Conservation (phyloP, 164 flowering plant genomes). For the Magnolia changhungtana region DNA sequence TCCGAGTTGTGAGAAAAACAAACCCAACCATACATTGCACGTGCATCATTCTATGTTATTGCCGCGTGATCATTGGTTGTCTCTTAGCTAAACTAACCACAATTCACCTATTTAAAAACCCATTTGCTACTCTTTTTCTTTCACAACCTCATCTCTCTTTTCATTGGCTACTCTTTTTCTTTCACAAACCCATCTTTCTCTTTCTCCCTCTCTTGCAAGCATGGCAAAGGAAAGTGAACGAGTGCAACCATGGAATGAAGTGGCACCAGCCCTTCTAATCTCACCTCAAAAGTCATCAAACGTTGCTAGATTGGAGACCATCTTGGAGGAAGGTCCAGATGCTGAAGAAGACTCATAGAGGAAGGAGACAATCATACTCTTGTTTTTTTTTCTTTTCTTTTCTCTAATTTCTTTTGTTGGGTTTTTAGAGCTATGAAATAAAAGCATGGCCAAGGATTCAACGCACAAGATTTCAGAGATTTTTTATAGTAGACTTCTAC, state of each 20-base stretch:
- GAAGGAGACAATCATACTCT: neutral
- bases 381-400: neutral
- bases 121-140: neutral
- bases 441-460: neutral
- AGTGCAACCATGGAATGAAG: constrained; percentile 10
- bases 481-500: too few species aligned
- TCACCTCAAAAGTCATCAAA: neutral
- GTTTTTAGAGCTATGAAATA: neutral
- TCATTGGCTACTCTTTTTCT: neutral
- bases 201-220: neutral
- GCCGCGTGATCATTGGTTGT: neutral
- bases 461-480: too few species aligned
- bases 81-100: neutral
- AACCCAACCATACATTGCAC: neutral
- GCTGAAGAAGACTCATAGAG: neutral
- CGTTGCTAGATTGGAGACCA: constrained; percentile 2
- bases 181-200: neutral
- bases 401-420: neutral
- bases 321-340: neutral
- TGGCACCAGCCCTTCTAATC: constrained; percentile 5
- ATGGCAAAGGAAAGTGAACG: constrained; percentile 1
- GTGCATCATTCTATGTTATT: too few species aligned
- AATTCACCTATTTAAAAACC: neutral
- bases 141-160: neutral
- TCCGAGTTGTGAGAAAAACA: too few species aligned